Percentiles rank a stretch among this genome's conserved stretches.
Conservation (phyloP, 2,329 filamentous ascomycete genomes). For the Colletotrichum echinochloae region DNA sequence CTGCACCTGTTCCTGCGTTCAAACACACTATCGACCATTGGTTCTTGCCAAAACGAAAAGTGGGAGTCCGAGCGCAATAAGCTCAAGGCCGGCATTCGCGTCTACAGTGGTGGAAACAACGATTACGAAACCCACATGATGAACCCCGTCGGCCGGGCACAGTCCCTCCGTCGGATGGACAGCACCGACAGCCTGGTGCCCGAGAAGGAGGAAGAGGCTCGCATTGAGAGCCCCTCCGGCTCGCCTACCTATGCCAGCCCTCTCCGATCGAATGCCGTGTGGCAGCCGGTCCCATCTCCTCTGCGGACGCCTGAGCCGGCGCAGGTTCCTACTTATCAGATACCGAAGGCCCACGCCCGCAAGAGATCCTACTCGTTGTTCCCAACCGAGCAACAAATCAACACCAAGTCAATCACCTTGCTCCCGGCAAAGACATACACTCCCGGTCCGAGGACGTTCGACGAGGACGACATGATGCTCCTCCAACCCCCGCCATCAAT, state of each 20-base stretch:
- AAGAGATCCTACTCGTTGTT: constrained; percentile 57
- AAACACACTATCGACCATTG: constrained; percentile 68
- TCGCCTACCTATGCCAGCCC: constrained; percentile 44
- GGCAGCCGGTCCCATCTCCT: constrained; percentile 28
- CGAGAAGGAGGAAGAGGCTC: constrained; percentile 50
- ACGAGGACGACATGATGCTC: constrained; percentile 23
- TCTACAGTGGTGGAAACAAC: constrained; percentile 49
- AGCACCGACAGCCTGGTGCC: constrained; percentile 51
- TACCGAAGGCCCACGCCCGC: constrained; percentile 47
- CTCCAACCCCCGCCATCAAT: constrained; percentile 40
- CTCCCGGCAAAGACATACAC: constrained; percentile 63
- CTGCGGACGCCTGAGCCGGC: constrained; percentile 34
- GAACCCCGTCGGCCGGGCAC: constrained; percentile 49
- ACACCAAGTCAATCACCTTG: constrained; percentile 52
- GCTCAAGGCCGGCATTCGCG: constrained; percentile 58
- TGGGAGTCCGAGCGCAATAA: constrained; percentile 60
- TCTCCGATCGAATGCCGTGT: constrained; percentile 51
- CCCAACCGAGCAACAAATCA: constrained; percentile 47
- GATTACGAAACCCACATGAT: constrained; percentile 52
- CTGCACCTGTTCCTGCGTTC: constrained; percentile 76
- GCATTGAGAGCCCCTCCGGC: constrained; percentile 45
- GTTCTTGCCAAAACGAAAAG: constrained; percentile 55
- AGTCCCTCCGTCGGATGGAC: constrained; percentile 48
- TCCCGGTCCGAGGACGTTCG: constrained; percentile 22
- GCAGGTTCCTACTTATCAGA: constrained; percentile 37